Evolutionary conservation across 306 rosid genomes (phyloP).

Genomic region (Glycine latifolia): DNA sequence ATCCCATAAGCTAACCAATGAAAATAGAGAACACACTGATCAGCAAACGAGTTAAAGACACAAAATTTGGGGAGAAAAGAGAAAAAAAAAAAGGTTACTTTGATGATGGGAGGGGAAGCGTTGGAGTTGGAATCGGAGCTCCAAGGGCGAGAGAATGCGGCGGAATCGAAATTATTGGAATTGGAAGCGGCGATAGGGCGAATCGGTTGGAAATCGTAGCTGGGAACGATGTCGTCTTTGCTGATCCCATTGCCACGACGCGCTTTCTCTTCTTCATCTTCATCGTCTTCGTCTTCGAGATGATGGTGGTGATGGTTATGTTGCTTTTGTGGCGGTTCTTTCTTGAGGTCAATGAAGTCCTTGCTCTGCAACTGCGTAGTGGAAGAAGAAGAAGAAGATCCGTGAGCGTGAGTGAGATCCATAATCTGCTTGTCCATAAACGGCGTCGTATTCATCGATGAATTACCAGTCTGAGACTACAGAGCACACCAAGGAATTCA

Average conservation of each 20-base stretch:
- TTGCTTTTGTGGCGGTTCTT: conserved; percentile 5
- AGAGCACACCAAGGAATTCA: not conserved
- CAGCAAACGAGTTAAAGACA: conserved; percentile 13
- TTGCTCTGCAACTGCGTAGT: conserved; percentile 30
- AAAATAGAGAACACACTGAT: conserved; percentile 19
- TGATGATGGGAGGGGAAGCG: conserved; percentile 51
- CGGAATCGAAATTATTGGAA: conserved; percentile 44
- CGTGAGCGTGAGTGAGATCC: conserved; percentile 61
- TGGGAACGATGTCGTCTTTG: conserved; percentile 70
- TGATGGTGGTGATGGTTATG: not conserved
- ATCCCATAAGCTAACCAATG: not conserved
- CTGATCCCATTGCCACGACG: conserved; percentile 52
- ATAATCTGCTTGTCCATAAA: conserved; percentile 93
- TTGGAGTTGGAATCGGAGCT: conserved; percentile 65
- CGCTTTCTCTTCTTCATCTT: conserved; percentile 45
- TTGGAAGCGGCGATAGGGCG: conserved; percentile 57
- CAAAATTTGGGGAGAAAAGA: not conserved
- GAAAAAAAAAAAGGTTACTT: conserved; percentile 50
- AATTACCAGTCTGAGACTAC: not conserved
- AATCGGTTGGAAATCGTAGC: conserved; percentile 91
- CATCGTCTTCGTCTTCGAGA: conserved; percentile 43
- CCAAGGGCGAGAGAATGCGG: conserved; percentile 60
- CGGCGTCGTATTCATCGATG: conserved; percentile 80
- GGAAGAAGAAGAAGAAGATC: too few relatives aligned
- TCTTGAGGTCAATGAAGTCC: conserved; percentile 73